These are phyloP conservation scores for Claviceps monticola DNA, from an alignment of 2,329 filamentous ascomycete species.

Conservation along the genomic window DNA sequence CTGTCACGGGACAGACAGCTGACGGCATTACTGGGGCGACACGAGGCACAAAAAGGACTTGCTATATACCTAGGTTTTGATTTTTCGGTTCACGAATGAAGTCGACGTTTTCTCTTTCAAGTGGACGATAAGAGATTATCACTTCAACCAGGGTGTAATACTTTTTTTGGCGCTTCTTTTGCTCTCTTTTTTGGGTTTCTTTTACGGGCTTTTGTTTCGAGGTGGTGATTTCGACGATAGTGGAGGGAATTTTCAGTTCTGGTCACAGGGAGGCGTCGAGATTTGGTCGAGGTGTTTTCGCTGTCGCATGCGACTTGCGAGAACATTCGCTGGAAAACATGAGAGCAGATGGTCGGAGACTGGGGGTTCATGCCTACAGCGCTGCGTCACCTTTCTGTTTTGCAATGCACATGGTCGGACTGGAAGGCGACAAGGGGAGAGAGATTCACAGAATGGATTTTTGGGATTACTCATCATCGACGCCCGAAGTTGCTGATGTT, in stretches of 20 bases:
- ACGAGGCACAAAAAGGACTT: constrained; percentile 9
- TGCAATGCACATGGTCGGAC: neutral
- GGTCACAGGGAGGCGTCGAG: constrained; percentile 8
- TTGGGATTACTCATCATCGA: neutral
- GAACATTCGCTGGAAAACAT: neutral
- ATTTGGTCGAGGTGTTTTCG: constrained; percentile 7
- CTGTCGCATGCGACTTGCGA: constrained; percentile 2
- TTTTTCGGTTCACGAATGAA: constrained; percentile 6
- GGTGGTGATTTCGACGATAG: neutral
- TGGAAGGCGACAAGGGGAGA: neutral
- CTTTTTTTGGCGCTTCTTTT: constrained; percentile 5
- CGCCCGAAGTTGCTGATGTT: neutral
- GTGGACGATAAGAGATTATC: constrained; percentile 7
- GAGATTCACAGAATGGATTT: neutral
- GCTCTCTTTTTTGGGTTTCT: no score
- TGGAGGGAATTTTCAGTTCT: constrained; percentile 6
- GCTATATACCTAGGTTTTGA: constrained; percentile 11
- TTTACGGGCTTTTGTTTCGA: neutral
- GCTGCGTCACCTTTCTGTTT: constrained; percentile 4
- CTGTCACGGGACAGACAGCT: constrained; percentile 5
- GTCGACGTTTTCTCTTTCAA: constrained; percentile 2
- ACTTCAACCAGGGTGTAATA: constrained; percentile 7
- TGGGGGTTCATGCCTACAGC: constrained; percentile 1
- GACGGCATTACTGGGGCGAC: constrained; percentile 11
- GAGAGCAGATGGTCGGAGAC: neutral